These are phyloP conservation scores for Penicillium lividum DNA, from an alignment of 495 filamentous ascomycete genomes.

Conservation along the genomic window DNA sequence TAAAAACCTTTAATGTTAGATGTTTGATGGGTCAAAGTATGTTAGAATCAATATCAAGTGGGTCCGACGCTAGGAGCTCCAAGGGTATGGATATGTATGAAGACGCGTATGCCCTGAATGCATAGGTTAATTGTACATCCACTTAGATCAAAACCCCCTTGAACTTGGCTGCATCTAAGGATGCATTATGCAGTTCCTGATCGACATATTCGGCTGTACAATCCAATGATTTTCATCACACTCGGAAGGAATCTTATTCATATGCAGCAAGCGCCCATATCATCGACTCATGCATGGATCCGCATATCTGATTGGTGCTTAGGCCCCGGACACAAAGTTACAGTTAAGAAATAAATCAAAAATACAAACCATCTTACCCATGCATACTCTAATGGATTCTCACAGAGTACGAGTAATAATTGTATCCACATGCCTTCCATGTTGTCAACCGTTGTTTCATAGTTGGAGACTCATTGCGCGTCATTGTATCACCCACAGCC, in stretches of 20 bases:
- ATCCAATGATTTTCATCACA: constrained; percentile 9
- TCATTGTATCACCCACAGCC: constrained; percentile 27
- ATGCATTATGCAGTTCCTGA: constrained; percentile 22
- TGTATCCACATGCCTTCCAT: constrained; percentile 9
- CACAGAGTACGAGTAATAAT: neutral
- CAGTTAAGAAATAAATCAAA: neutral
- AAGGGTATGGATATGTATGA: neutral
- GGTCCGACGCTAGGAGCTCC: neutral
- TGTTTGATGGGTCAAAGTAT: constrained; percentile 6
- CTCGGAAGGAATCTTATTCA: constrained; percentile 19
- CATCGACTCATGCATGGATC: constrained; percentile 3
- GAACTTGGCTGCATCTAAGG: neutral
- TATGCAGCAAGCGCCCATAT: constrained; percentile 2
- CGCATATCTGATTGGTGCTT: constrained; percentile 1
- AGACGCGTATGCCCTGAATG: neutral
- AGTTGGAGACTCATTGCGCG: constrained; percentile 14
- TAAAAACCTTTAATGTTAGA: no score
- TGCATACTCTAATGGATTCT: neutral
- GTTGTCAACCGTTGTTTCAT: constrained; percentile 23
- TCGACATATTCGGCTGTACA: neutral
- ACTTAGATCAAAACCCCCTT: neutral
- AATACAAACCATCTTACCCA: neutral
- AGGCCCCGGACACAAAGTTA: neutral
- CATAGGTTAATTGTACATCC: neutral
- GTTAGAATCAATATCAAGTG: neutral